phyloP scores from a whole-genome alignment of 345 rosid species.

The Pelargonium nanum region DNA sequence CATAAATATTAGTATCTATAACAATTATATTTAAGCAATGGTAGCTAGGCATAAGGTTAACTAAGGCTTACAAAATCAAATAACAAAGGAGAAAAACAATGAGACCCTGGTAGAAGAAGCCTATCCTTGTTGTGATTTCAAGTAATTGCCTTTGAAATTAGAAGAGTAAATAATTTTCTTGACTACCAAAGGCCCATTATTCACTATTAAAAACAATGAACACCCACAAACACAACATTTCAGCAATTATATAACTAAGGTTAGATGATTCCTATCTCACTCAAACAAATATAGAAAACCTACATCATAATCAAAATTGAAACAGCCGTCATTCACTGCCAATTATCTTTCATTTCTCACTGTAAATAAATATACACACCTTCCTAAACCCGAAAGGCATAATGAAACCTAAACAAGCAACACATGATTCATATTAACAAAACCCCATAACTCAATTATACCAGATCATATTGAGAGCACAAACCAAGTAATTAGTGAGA shows the following conservation, averaged over 20 bases:
- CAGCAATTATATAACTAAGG: too few relatives aligned
- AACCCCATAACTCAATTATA: neutral
- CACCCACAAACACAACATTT: neutral
- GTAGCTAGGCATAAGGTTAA: too few relatives aligned
- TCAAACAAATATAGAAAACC: too few relatives aligned
- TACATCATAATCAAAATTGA: too few relatives aligned
- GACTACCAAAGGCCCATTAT: neutral
- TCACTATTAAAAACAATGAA: neutral
- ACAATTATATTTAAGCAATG: too few relatives aligned
- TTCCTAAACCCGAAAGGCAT: neutral
- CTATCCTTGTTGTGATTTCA: neutral
- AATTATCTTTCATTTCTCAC: neutral
- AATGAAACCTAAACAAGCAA: neutral
- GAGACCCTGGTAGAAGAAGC: too few relatives aligned
- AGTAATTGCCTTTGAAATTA: neutral
- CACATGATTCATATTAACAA: neutral
- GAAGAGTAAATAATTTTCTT: too few relatives aligned
- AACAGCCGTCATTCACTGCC: too few relatives aligned
- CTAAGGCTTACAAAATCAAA: too few relatives aligned
- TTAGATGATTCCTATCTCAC: neutral
- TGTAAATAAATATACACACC: neutral
- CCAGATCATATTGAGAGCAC: constrained; percentile 9
- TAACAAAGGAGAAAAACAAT: too few relatives aligned
- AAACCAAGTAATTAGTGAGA: constrained; percentile 70
- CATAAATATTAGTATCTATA: neutral